Base-by-base conservation (phyloP, 768 basidiomycete genomes). In the Amanita thiersii region DNA sequence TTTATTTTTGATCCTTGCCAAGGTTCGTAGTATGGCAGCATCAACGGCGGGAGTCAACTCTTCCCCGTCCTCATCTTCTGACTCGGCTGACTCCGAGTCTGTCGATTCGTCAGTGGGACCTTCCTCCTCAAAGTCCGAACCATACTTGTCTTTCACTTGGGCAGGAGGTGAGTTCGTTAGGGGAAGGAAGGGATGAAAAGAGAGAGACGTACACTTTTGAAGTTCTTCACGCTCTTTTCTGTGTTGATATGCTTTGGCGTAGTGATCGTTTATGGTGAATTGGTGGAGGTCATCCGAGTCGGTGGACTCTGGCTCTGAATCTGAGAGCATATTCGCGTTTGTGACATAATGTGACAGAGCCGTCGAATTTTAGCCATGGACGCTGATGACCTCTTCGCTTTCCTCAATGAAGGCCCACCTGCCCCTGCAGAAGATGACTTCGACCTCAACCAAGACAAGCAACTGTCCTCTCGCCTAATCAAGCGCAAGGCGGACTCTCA, bases 41-140 rank as follows among this genome's bases (percentile, higher is more conserved):
- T 97, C 94, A 37, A 97, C 77, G 0, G 81, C 82, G 3, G 92
- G 91, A 0, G 93, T 98, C 38, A 98, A 75, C 57, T 97, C 88
- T 51, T 90, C 89, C 10, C 92, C 96, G 44, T 94, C 86, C 54
- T 92, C 87, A 56, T 98, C 93, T 56, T 98, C 93, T 1, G 78
- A 78, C 52, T 90, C 87, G 31, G 77, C 81, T 20, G 75, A 73
- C 55, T 89, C 86, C 0, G 81, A 85, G 53, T 85, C 83, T 5
- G 69, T 68, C 3, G 56, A 56, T n/a, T 60, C 65, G 2, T 68
- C 68, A 2, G 72, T 77, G 12, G 68, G 68, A 1, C 65, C 70
- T 14, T 63, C 63, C 9, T 70, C 68, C 25, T 80, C 79, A 28
- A 62, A 64, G 54, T 86, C 83, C 0, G 84, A 85, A 15, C 87